Evolutionary conservation across 306 rosid species (phyloP).

Genomic region (Pterocarpus santalinus): DNA sequence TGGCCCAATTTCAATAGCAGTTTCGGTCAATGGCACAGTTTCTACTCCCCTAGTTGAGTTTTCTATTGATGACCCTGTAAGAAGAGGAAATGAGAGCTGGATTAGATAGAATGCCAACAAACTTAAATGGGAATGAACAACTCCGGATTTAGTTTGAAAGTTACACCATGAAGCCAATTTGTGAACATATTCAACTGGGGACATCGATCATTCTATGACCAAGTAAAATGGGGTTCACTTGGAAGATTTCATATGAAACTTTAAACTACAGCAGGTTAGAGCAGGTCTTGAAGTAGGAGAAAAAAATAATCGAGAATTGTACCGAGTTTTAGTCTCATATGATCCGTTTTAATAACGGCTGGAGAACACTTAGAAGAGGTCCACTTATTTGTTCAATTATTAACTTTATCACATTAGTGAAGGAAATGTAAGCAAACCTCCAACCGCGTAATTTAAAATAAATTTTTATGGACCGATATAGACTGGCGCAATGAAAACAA

Average conservation of each 20-base stretch:
- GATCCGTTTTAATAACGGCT: too few relatives aligned
- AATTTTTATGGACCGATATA: too few relatives aligned
- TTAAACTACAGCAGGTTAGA: not conserved
- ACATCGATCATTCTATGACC: not conserved
- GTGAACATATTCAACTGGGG: not conserved
- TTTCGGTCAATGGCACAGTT: not conserved
- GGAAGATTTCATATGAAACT: not conserved
- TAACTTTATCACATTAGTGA: too few relatives aligned
- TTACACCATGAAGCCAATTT: slow-evolving; percentile 1
- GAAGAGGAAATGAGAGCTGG: not conserved
- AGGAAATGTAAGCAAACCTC: too few relatives aligned
- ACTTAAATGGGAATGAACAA: not conserved
- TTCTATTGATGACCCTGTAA: slow-evolving; percentile 10
- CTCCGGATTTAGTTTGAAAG: slow-evolving; percentile 12
- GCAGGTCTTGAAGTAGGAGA: not conserved
- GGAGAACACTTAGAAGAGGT: not conserved
- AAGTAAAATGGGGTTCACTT: slow-evolving; percentile 1
- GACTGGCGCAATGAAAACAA: too few relatives aligned
- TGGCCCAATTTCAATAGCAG: not conserved
- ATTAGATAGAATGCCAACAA: not conserved
- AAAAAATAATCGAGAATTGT: not conserved
- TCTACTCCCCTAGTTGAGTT: not conserved
- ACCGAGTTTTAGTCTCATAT: too few relatives aligned
- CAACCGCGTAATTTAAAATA: too few relatives aligned
- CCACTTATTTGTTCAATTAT: not conserved